phyloP scores from a whole-genome alignment of 495 filamentous ascomycete genomes.

The Glonium stellatum region DNA sequence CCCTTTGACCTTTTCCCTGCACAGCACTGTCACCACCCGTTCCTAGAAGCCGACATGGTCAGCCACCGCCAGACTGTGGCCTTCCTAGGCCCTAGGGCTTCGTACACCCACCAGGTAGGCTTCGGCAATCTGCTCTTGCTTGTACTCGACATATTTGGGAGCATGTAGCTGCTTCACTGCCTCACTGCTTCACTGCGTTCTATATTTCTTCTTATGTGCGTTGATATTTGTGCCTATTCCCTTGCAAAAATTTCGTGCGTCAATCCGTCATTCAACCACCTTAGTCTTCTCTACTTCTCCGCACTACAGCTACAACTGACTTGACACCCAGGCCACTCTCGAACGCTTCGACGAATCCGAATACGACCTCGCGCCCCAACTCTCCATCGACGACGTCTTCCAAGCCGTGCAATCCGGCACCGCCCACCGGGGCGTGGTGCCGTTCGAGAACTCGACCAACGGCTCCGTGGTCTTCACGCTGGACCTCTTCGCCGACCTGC shows the following conservation, averaged over 20 bases:
- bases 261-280: no score
- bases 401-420: slow-evolving; percentile 58
- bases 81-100: slow-evolving; percentile 75
- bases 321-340: slow-evolving; percentile 27
- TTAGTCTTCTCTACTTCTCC: no score
- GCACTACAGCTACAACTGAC: not conserved
- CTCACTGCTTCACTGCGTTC: not conserved
- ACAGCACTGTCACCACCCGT: not conserved
- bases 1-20: no score
- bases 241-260: not conserved
- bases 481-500: slow-evolving; percentile 75
- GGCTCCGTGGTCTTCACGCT: slow-evolving; percentile 83
- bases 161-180: not conserved
- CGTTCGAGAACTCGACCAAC: slow-evolving; percentile 94
- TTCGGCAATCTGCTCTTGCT: not conserved
- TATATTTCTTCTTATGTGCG: not conserved
- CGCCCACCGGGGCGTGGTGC: slow-evolving; percentile 70
- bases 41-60: slow-evolving; percentile 1
- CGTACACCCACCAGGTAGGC: slow-evolving; percentile 86
- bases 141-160: not conserved
- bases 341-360: slow-evolving; percentile 22
- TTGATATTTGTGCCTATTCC: not conserved
- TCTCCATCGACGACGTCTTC: slow-evolving; percentile 62
- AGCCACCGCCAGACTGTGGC: slow-evolving; percentile 45
- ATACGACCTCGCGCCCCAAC: slow-evolving; percentile 25